Evolutionary conservation across 2,329 filamentous ascomycete genomes (phyloP), one percentile per base, ranked within the genome.

Genomic region (Xylaria sp.): DNA sequence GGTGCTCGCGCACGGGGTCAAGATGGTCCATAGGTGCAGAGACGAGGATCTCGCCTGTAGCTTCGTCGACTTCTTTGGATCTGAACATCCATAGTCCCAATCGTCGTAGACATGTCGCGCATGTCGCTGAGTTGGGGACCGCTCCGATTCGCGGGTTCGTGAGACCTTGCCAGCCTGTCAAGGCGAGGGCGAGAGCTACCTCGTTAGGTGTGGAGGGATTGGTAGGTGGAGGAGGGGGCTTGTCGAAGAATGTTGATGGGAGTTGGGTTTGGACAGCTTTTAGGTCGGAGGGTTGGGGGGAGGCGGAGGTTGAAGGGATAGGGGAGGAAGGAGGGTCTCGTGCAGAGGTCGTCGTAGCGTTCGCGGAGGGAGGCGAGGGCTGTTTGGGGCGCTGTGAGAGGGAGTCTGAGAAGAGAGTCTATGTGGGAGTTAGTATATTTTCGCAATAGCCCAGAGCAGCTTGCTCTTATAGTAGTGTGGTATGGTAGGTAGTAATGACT

Each of bases 81-180:
- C 88, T 90, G 75, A 96, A 98, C 81, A 99, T 90, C 95, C 95
- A 99, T 2, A 99, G 82, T 0, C 95, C 95, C 0, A 98, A 82
- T 1, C 94, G 88, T 62, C 95, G 88, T 72, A 96, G 91, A 74
- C 95, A 99, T 19, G 92, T 91, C 61, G 89, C 85, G 76, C 95
- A 99, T 4, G 88, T 88, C 5, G 91, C 89, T 15, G 94, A 86
- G 63, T 92, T 90, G 42, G 89, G 87, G 21, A 90, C 86, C 1
- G 87, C 77, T 73, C 88, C 76, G 71, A 87, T 78, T 73, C 82
- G 78, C 12, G 78, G 67, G 68, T 86, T 83, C 6, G 78, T 79
- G 2, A 87, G 79, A n/a, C 87, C 87, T 70, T 92, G 87, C 91
- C 92, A 94, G 35, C 92, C 92, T 61, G 90, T 85, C 19, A 93